Evolutionary conservation across 2,329 filamentous ascomycete species (phyloP).

Genomic region (Sporothrix curviconia): DNA sequence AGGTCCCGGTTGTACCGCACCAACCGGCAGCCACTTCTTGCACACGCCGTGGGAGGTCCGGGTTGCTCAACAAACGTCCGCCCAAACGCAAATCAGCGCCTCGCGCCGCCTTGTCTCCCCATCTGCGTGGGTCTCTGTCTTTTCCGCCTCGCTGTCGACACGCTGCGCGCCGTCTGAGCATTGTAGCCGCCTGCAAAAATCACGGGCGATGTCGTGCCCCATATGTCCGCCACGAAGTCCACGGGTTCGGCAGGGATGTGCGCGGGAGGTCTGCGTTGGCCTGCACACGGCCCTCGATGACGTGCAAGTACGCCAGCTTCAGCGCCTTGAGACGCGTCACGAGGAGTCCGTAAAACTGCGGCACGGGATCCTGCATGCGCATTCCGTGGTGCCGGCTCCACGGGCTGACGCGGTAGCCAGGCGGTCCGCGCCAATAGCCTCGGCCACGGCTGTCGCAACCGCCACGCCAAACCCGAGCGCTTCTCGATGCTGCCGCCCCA

Average conservation of each 20-base stretch:
- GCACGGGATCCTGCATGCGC: constrained; percentile 49
- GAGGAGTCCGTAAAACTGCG: constrained; percentile 52
- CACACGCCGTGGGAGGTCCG: constrained; percentile 3
- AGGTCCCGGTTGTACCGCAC: constrained; percentile 4
- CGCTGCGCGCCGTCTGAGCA: neutral
- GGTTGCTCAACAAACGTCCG: constrained; percentile 9
- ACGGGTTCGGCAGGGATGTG: neutral
- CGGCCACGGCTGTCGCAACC: constrained; percentile 42
- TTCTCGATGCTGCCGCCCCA: constrained; percentile 52
- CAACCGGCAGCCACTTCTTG: constrained; percentile 7
- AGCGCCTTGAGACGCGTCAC: constrained; percentile 31
- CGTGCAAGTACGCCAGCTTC: constrained; percentile 49
- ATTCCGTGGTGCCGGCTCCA: constrained; percentile 52
- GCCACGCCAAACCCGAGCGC: constrained; percentile 46
- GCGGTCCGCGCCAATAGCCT: constrained; percentile 44
- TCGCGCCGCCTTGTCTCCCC: neutral
- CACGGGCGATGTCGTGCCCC: constrained; percentile 3
- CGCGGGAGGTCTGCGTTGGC: constrained; percentile 2
- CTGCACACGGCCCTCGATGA: constrained; percentile 37
- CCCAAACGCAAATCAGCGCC: constrained; percentile 5
- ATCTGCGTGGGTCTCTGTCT: neutral
- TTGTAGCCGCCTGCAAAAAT: constrained; percentile 7
- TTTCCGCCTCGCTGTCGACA: neutral
- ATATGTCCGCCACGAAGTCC: neutral
- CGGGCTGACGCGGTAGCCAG: constrained; percentile 47